Evolutionary conservation across 1,139 yeast genomes (phyloP), one percentile per base, ranked within the genome.

Genomic region (Lodderomyces beijingensis): DNA sequence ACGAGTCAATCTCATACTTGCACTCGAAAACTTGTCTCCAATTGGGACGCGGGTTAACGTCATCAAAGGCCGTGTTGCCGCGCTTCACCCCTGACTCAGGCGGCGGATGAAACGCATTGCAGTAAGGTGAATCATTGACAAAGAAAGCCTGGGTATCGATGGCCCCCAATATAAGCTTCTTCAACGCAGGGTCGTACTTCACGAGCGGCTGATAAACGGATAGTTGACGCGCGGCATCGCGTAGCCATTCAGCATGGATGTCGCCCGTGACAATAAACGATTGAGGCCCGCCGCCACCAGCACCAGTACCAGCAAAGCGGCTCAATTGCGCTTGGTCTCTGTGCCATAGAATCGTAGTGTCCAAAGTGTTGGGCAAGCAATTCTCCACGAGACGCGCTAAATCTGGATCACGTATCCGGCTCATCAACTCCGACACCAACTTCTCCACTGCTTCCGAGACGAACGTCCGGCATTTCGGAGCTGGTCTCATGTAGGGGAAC

Each of bases 21-120:
- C 96, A 87, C 53, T 87, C 96, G 56, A 86, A 87, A 1, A 86
- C 95, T 15, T 66, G 65, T 14, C 55, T 53, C 78, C 89, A 82
- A 42, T 83, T 75, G 2, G 88, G 89, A 4, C 52, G 47, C 0
- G 96, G 96, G 29, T 47, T 58, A 2, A 87, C 95, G 3, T 58
- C 50, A 51, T 87, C 96, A 38, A 65, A 62, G 2, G 80, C 76
- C 4, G 85, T 69, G 3, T 71, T 59, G 10, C 74, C 78, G 27
- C 61, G 57, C 30, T 59, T 62, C 16, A 83, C 70, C 0, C 70
- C 69, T 2, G 86, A 74, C 3, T 65, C 71, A 0, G 70, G 67
- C 0, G 95, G 95, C 3, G 95, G 94, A 47, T 87, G 94, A 62
- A 85, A 87, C 0, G 95, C 95, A 54, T 87, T 87, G 57, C 96